Conservation (phyloP, 78 protist genomes). For the Pigoraptor vietnamica region DNA sequence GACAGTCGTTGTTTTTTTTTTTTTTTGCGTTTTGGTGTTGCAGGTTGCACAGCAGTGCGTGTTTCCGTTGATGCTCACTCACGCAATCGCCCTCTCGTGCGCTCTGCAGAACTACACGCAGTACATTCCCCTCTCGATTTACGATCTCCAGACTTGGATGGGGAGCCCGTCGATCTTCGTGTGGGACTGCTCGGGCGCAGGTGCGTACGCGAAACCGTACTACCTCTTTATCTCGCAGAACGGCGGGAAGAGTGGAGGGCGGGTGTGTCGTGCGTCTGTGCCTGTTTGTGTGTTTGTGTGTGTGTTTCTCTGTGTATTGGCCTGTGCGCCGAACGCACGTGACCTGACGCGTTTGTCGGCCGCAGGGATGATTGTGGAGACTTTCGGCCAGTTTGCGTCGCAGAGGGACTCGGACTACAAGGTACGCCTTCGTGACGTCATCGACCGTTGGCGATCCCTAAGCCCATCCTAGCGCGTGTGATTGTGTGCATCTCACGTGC, state of each 20-base stretch:
- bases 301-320: too few species aligned
- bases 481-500: too few species aligned
- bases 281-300: too few species aligned
- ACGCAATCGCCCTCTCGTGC: background rate
- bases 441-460: too few species aligned
- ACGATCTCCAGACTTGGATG: conserved; percentile 87
- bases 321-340: too few species aligned
- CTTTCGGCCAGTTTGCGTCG: conserved; percentile 53
- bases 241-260: conserved; percentile 23
- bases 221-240: conserved; percentile 62
- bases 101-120: conserved; percentile 92
- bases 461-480: background rate
- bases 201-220: conserved; percentile 73
- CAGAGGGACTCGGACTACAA: conserved; percentile 29
- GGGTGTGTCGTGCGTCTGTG: too few species aligned
- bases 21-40: background rate
- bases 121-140: conserved; percentile 89
- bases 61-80: background rate
- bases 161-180: conserved; percentile 66
- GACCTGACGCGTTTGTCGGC: too few species aligned
- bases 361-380: background rate
- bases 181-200: conserved; percentile 93
- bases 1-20: background rate
- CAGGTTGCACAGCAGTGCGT: background rate
- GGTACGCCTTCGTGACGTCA: background rate